These are phyloP conservation scores for Penicillium arizonense DNA, from an alignment of 495 filamentous ascomycete genomes.

Conservation along the genomic window DNA sequence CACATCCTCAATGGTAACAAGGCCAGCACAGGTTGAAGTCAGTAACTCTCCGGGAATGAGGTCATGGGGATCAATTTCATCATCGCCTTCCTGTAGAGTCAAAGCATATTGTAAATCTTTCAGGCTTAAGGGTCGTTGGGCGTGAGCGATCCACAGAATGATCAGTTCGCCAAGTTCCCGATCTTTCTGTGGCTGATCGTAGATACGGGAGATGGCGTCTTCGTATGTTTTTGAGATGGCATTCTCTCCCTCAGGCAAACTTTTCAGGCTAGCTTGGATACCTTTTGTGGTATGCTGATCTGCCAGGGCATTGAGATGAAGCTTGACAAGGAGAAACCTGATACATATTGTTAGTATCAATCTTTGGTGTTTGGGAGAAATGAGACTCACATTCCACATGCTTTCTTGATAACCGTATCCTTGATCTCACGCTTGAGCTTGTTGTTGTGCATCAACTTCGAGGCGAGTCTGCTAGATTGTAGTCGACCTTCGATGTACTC, in stretches of 20 bases:
- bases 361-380: too few relatives aligned
- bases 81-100: neutral
- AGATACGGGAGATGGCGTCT: constrained; percentile 1
- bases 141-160: constrained; percentile 2
- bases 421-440: constrained; percentile 18
- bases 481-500: constrained; percentile 1
- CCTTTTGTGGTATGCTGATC: neutral
- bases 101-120: constrained; percentile 2
- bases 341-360: neutral
- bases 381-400: constrained; percentile 33
- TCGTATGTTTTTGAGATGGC: constrained; percentile 2
- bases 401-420: constrained; percentile 22
- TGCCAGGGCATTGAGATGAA: constrained; percentile 1
- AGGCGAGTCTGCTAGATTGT: neutral
- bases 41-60: neutral
- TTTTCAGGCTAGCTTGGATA: neutral
- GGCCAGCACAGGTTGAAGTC: neutral
- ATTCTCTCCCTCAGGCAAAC: constrained; percentile 1
- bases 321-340: constrained; percentile 2
- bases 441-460: neutral
- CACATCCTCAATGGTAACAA: neutral
- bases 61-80: neutral
- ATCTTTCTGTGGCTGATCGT: neutral
- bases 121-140: neutral
- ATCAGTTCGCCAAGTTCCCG: constrained; percentile 1